Conservation (phyloP, 805 yeast species). For the Yarrowia yakushimensis region DNA sequence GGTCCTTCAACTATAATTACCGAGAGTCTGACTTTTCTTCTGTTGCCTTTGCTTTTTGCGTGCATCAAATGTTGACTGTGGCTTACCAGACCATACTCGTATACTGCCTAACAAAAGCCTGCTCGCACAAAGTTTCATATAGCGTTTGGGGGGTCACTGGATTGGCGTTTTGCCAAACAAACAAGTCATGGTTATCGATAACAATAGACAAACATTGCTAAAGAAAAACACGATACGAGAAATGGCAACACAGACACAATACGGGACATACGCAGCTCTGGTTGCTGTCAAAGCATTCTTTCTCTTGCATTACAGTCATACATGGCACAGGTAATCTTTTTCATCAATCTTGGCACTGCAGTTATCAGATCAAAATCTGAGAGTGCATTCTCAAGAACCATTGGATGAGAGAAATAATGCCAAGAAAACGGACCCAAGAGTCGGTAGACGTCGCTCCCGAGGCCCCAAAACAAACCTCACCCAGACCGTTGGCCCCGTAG, state of each 20-base stretch:
- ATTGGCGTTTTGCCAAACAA: background rate
- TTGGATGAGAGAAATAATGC: no score
- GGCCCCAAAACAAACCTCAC: background rate
- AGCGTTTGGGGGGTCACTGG: background rate
- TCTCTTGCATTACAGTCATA: background rate
- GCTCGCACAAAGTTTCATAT: background rate
- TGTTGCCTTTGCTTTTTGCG: background rate
- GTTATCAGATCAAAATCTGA: conserved; percentile 10
- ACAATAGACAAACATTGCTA: background rate
- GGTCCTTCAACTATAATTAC: background rate
- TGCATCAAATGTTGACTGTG: background rate
- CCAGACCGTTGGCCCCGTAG: background rate
- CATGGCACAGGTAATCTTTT: conserved; percentile 14
- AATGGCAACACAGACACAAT: background rate
- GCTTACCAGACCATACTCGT: background rate
- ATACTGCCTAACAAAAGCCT: background rate
- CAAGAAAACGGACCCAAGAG: background rate
- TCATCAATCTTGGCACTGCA: conserved; percentile 17
- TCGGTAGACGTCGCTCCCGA: background rate
- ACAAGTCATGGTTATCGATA: background rate
- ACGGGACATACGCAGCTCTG: background rate
- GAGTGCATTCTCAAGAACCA: background rate
- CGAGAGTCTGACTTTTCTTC: background rate
- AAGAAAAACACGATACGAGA: background rate
- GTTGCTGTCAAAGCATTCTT: background rate